Base-by-base conservation (phyloP, 2,329 filamentous ascomycete species). In the Biscogniauxia mediterranea region DNA sequence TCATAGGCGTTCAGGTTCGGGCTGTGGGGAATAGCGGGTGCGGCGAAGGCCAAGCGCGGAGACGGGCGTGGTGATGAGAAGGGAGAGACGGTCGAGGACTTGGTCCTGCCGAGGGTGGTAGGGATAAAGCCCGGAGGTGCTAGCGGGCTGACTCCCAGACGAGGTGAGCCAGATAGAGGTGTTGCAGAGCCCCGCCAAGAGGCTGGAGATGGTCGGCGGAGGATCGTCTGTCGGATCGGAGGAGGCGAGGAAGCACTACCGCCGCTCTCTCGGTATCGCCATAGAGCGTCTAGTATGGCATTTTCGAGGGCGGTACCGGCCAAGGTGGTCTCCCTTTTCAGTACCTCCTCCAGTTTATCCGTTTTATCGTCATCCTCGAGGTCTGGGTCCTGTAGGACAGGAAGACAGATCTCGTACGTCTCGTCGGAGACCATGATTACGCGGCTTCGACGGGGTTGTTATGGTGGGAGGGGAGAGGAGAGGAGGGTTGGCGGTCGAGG, bases 341-440 rank as follows among this genome's bases (percentile, higher is more conserved):
- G 82, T 57, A 97, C 83, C 67, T 93, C 90, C 79, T 97, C 93
- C 57, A 97, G 83, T 78, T 86, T 91, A 77, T 98, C 94, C 55
- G 91, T 94, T 82, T 95, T 96, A 73, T 97, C 94, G 78, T 99
- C 95, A 66, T 98, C 95, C 70, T 96, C 92, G 64, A 97, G 83
- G 59, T 84, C 82, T 61, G 87, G 80, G 78, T 97, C 89, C 79
- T 95, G 89, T 66, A 99, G 85, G 73, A 97, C 86, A 57, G 92
- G 91, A 74, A 96, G 86, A 76, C 93, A 97, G 72, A 95, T 85
- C 70, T 97, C 93, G 81, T 96, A 96, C 59, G 94, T 88, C 70
- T 93, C 88, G 82, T 98, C 94, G 70, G 93, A 91, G 65, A 97
- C 89, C 94, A 98, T 97, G 74, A 64, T 84, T 72, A 77, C 69